Conservation (phyloP, 306 rosid genomes). For the Datisca glomerata region DNA sequence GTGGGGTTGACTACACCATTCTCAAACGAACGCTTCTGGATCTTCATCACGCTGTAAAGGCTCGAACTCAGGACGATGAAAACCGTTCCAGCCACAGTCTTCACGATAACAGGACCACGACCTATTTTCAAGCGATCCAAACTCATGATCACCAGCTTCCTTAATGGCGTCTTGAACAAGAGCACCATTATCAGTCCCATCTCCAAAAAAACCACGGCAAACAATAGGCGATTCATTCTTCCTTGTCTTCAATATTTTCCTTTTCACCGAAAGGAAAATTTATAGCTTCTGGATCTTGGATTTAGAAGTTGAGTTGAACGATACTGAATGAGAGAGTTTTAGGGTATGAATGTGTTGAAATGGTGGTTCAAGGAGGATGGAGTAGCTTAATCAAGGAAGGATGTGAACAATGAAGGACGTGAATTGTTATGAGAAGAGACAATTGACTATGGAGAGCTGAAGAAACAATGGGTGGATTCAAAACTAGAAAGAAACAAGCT, state of each 20-base stretch:
- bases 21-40: slow-evolving; percentile 54
- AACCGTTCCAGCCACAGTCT: slow-evolving; percentile 58
- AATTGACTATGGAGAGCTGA: too few species aligned
- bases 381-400: too few species aligned
- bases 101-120: slow-evolving; percentile 71
- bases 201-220: slow-evolving; percentile 48
- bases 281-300: slow-evolving; percentile 1
- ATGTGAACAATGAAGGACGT: too few species aligned
- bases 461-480: too few species aligned
- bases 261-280: background rate
- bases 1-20: slow-evolving; percentile 54
- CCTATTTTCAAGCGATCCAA: slow-evolving; percentile 81
- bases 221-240: slow-evolving; percentile 59
- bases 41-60: slow-evolving; percentile 38
- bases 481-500: too few species aligned
- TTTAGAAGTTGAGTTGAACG: background rate
- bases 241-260: background rate
- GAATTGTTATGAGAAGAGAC: too few species aligned
- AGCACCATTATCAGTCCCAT: slow-evolving; percentile 35
- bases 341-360: too few species aligned
- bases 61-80: slow-evolving; percentile 34
- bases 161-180: slow-evolving; percentile 70
- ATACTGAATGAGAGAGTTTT: too few species aligned
- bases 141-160: slow-evolving; percentile 58
- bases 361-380: too few species aligned